These are phyloP conservation scores for Hypoxylon rubiginosum DNA, from an alignment of 2,329 filamentous ascomycete species.

Conservation along the genomic window DNA sequence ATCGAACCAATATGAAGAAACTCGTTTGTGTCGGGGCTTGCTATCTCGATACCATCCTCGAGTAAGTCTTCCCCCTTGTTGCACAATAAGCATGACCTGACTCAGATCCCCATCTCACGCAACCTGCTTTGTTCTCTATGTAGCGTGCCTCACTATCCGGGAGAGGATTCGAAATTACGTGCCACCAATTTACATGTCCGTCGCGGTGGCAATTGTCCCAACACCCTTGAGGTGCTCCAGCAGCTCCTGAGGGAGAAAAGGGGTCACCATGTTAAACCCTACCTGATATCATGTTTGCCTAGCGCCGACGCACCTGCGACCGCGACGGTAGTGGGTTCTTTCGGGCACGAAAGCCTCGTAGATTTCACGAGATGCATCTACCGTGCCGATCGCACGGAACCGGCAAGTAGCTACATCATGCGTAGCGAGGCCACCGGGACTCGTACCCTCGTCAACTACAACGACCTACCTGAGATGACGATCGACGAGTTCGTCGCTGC, in stretches of 20 bases:
- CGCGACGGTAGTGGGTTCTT: constrained; percentile 66
- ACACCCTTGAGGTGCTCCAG: constrained; percentile 77
- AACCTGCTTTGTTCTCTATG: constrained; percentile 10
- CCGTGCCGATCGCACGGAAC: constrained; percentile 65
- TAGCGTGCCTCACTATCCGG: constrained; percentile 75
- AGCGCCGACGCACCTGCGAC: constrained; percentile 64
- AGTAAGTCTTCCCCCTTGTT: constrained; percentile 57
- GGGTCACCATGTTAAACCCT: constrained; percentile 50
- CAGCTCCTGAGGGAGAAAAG: constrained; percentile 64
- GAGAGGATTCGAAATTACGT: constrained; percentile 79
- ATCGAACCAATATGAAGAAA: constrained; percentile 62
- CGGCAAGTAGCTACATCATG: constrained; percentile 78
- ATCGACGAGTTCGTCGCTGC: constrained; percentile 68
- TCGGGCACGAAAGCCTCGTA: constrained; percentile 60
- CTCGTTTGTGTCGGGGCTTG: constrained; percentile 76
- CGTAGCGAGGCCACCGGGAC: constrained; percentile 70
- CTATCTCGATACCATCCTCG: constrained; percentile 79
- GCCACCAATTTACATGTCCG: constrained; percentile 70
- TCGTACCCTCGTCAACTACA: constrained; percentile 79
- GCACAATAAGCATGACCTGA: constrained; percentile 36
- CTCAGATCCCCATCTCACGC: constrained; percentile 38
- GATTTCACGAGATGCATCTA: constrained; percentile 71
- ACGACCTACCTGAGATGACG: constrained; percentile 76
- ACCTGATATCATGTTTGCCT: constrained; percentile 69
- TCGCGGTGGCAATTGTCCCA: constrained; percentile 80